phyloP scores from a whole-genome alignment of 257 asterid genomes.

The Phtheirospermum japonicum region DNA sequence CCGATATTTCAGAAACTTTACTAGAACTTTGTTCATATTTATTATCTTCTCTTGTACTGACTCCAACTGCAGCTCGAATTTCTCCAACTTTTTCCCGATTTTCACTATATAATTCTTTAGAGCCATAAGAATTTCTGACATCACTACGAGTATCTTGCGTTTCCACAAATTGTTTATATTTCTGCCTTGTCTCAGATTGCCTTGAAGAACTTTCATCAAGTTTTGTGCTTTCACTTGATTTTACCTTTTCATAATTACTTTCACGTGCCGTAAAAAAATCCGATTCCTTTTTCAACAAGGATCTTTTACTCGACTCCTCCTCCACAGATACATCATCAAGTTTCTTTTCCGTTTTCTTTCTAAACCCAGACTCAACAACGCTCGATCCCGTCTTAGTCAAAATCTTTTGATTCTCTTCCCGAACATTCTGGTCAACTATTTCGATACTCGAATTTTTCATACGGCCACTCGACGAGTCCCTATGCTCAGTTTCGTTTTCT shows the following conservation, averaged over 20 bases:
- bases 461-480: slow-evolving; percentile 32
- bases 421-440: slow-evolving; percentile 32
- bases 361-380: slow-evolving; percentile 48
- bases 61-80: slow-evolving; percentile 32
- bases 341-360: slow-evolving; percentile 88
- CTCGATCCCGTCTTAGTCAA: slow-evolving; percentile 43
- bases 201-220: slow-evolving; percentile 35
- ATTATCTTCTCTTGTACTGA: slow-evolving; percentile 46
- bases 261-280: slow-evolving; percentile 32
- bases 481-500: slow-evolving; percentile 48
- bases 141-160: slow-evolving; percentile 32
- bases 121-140: slow-evolving; percentile 36
- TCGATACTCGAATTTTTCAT: slow-evolving; percentile 37
- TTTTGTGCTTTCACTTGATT: slow-evolving; percentile 32
- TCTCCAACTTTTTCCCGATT: slow-evolving; percentile 41
- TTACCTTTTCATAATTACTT: slow-evolving; percentile 35
- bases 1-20: slow-evolving; percentile 39
- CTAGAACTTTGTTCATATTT: slow-evolving; percentile 40
- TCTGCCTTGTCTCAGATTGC: slow-evolving; percentile 48
- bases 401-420: slow-evolving; percentile 33
- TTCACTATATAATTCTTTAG: slow-evolving; percentile 41
- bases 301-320: slow-evolving; percentile 44
- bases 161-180: slow-evolving; percentile 53
- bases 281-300: slow-evolving; percentile 33
- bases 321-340: slow-evolving; percentile 58